phyloP scores from a whole-genome alignment of 352 stramenopile species.

The Phytophthora pluvialis region DNA sequence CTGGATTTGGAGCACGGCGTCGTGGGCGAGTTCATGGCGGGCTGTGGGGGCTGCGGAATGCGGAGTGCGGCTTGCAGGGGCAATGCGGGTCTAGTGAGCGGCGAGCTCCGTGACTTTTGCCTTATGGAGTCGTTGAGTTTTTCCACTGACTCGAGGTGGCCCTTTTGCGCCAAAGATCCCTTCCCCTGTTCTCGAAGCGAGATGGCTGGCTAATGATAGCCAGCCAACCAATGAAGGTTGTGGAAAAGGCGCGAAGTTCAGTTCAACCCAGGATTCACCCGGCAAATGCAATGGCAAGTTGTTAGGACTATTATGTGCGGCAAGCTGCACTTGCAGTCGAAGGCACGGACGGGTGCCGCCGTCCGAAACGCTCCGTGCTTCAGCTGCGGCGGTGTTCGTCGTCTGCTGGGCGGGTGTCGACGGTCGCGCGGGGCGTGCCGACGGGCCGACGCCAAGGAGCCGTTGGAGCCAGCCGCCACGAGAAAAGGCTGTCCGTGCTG shows the following conservation, averaged over 20 bases:
- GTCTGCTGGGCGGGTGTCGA: constrained; percentile 5
- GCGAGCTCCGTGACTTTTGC: constrained; percentile 18
- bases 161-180: constrained; percentile 37
- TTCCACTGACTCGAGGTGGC: constrained; percentile 43
- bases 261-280: constrained; percentile 23
- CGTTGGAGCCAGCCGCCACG: constrained; percentile 18
- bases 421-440: too few species aligned
- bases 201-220: constrained; percentile 36
- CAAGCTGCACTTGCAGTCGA: too few species aligned
- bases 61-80: neutral
- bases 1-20: constrained; percentile 53
- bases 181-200: constrained; percentile 44
- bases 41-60: neutral
- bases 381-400: constrained; percentile 12
- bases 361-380: too few species aligned
- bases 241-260: constrained; percentile 13
- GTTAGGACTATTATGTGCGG: too few species aligned
- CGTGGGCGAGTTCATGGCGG: constrained; percentile 58
- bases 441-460: constrained; percentile 1
- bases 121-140: constrained; percentile 15
- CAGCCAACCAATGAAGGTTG: constrained; percentile 26
- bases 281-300: neutral
- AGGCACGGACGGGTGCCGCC: too few species aligned
- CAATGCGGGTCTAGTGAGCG: constrained; percentile 17
- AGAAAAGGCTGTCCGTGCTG: constrained; percentile 16